Percentiles rank a stretch among this genome's conserved stretches.
Evolutionary conservation across 176 grass and related monocot genomes (phyloP).

Genomic region (Musa schizocarpa): DNA sequence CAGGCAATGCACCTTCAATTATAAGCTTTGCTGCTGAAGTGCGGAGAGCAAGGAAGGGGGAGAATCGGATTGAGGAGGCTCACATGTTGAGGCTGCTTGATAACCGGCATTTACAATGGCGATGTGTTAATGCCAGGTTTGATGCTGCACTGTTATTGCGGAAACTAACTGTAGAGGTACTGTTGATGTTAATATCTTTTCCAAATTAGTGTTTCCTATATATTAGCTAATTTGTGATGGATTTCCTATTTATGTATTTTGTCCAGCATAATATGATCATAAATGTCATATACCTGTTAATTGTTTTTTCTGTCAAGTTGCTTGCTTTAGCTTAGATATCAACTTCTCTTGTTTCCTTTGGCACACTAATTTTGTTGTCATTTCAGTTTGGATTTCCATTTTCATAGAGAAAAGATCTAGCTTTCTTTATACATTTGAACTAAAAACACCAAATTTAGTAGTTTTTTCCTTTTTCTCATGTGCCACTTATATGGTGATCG

Average conservation of each 20-base stretch:
- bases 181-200: background rate
- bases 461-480: no score
- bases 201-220: conserved; percentile 10
- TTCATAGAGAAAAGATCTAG: no score
- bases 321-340: no score
- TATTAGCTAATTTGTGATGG: conserved; percentile 5
- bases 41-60: conserved; percentile 47
- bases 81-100: conserved; percentile 40
- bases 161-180: conserved; percentile 36
- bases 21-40: conserved; percentile 46
- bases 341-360: no score
- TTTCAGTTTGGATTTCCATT: no score
- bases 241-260: background rate
- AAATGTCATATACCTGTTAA: no score
- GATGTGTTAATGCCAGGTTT: conserved; percentile 35
- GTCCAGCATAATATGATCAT: background rate
- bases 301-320: no score
- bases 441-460: no score
- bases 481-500: no score
- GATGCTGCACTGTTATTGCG: conserved; percentile 19
- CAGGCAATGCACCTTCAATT: conserved; percentile 39
- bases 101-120: conserved; percentile 39
- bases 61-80: conserved; percentile 44
- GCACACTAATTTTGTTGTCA: no score
- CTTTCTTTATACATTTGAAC: no score